phyloP scores from a whole-genome alignment of 495 filamentous ascomycete species.

The Neurospora africana region DNA sequence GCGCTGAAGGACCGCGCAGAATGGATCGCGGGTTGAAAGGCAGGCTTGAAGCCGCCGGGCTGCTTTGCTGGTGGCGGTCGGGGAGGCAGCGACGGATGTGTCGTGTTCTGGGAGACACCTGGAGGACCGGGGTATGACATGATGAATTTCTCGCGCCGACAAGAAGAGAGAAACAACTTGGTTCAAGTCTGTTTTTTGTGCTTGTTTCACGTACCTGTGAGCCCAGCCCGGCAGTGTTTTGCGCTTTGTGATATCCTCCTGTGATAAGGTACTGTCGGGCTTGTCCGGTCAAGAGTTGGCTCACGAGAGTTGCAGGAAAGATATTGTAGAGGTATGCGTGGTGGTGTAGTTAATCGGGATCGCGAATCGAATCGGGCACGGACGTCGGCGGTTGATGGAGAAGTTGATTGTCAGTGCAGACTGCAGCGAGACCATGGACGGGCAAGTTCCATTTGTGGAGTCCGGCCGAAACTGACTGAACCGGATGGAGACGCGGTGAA shows the following conservation, averaged over 20 bases:
- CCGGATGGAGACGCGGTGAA: not conserved
- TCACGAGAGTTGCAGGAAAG: slow-evolving; percentile 11
- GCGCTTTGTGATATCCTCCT: not conserved
- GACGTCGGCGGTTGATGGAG: not conserved
- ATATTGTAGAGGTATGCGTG: not conserved
- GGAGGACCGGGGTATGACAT: slow-evolving; percentile 92
- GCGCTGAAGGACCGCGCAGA: slow-evolving; percentile 11
- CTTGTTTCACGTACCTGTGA: slow-evolving; percentile 40
- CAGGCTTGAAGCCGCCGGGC: slow-evolving; percentile 48
- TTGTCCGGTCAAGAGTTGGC: slow-evolving; percentile 9
- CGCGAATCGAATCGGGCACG: not conserved
- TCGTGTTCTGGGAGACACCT: slow-evolving; percentile 52
- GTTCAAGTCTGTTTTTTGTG: slow-evolving; percentile 14
- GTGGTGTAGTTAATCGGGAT: not conserved
- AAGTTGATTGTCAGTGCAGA: not conserved
- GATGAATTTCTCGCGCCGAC: slow-evolving; percentile 61
- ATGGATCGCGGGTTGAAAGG: slow-evolving; percentile 34
- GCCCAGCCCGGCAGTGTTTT: slow-evolving; percentile 15
- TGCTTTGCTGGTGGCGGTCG: slow-evolving; percentile 63
- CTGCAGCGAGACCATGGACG: not conserved
- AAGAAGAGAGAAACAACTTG: slow-evolving; percentile 7
- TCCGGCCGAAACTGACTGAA: not conserved
- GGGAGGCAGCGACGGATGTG: slow-evolving; percentile 66
- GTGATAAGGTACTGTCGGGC: not conserved
- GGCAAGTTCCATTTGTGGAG: not conserved